Base-by-base conservation (phyloP, 176 grass and related monocot species). In the Triticum timopheevii region DNA sequence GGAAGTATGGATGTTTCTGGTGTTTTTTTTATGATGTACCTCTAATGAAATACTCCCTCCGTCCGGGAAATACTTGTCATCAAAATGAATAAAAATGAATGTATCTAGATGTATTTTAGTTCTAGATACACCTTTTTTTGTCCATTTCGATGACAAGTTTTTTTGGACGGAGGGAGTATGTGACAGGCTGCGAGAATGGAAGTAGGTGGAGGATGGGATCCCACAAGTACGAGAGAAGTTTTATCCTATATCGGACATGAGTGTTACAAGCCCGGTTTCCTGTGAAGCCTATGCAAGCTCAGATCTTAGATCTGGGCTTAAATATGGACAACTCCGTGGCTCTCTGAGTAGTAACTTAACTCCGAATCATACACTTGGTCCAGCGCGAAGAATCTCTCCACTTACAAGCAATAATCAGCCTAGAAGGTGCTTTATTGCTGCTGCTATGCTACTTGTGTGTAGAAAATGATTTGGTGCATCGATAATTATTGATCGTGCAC, bases 351-450 rank as follows among this genome's bases (percentile, higher is more conserved):
- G 59, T 3, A 44, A 45, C 42, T 13, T 45, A 82, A 69, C 45
- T 82, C 42, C 36, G 25, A 56, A 70, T 10, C 13, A 39, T 58
- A 71, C 39, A 38, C 31, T 25, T 82, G 10, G 64, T 38, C 47
- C 13, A 2, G 17, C 25, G 33, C 13, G 22, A 72, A 59, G 30
- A 59, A 56, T 61, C 49, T 83, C 22, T 9, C 13, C 47, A 44
- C 52, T 61, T 73, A 5, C 49, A 28, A 61, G 22, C 22, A 76
- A 65, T 76, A 25, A 74, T 59, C 49, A 78, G 50, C 11, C 27
- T 25, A 76, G 13, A 64, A 84, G 71, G 82, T n/a, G 71, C 58
- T 76, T 84, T 76, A 35, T 52, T 15, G 17, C 58, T 76, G 71
- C 71, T 84, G 82, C 82, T 45, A 42, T 42, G 42, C 44, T 49